phyloP scores from a whole-genome alignment of 2,329 filamentous ascomycete species.

The Penicillium oxalicum region DNA sequence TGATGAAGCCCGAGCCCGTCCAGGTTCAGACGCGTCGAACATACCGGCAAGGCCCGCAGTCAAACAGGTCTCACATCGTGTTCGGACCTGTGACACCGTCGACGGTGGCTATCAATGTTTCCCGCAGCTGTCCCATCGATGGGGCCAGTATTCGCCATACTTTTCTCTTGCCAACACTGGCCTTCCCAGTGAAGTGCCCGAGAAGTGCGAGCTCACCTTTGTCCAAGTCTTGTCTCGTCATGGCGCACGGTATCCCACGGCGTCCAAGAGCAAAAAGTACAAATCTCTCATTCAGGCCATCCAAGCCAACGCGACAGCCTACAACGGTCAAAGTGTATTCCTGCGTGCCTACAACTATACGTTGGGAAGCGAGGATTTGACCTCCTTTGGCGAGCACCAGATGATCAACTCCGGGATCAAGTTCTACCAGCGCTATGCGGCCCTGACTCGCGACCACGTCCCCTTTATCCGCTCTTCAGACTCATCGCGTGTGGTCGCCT shows the following conservation, averaged over 20 bases:
- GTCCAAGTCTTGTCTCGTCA: conserved; percentile 78
- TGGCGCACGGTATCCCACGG: conserved; percentile 74
- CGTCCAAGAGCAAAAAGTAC: conserved; percentile 60
- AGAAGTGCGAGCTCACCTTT: conserved; percentile 69
- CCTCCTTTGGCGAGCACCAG: conserved; percentile 60
- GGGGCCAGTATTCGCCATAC: conserved; percentile 86
- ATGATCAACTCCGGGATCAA: conserved; percentile 68
- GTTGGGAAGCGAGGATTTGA: conserved; percentile 65
- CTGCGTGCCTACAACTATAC: conserved; percentile 65
- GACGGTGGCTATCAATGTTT: conserved; percentile 59
- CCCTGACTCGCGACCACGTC: conserved; percentile 51
- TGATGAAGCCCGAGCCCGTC: neutral
- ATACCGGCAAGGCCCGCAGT: neutral
- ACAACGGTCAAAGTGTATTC: conserved; percentile 61
- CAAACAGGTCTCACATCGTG: neutral
- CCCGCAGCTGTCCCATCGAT: conserved; percentile 57
- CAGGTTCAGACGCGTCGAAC: neutral
- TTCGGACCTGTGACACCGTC: conserved; percentile 47
- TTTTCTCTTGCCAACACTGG: conserved; percentile 59
- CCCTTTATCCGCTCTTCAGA: conserved; percentile 70
- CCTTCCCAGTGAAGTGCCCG: conserved; percentile 55
- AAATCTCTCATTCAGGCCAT: conserved; percentile 59
- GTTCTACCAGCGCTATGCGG: conserved; percentile 67
- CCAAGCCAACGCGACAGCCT: conserved; percentile 51
- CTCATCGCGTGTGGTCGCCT: conserved; percentile 65